Conservation (phyloP, 805 yeast genomes). For the Teunomyces pallodes region DNA sequence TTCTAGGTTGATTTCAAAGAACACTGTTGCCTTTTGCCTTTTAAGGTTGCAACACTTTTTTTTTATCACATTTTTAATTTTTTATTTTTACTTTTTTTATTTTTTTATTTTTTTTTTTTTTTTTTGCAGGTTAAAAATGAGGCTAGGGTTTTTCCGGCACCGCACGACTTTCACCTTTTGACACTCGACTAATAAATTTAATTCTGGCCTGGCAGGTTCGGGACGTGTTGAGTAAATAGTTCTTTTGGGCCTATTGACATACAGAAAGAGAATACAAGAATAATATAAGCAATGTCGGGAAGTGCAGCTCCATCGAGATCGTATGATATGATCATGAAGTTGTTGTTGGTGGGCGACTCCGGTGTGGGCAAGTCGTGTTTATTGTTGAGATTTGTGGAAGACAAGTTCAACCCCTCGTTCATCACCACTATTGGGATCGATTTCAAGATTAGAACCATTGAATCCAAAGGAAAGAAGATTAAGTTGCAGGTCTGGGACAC, state of each 20-base stretch:
- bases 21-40: background rate
- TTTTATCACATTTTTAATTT: background rate
- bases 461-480: slow-evolving; percentile 86
- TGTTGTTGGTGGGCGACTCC: slow-evolving; percentile 90
- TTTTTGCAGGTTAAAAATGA: background rate
- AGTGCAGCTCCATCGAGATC: slow-evolving; percentile 60
- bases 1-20: background rate
- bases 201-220: slow-evolving; percentile 2
- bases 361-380: slow-evolving; percentile 88
- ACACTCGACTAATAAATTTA: background rate
- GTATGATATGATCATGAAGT: slow-evolving; percentile 88
- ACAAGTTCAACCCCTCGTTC: slow-evolving; percentile 93
- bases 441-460: slow-evolving; percentile 95
- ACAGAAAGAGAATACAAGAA: background rate
- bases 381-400: slow-evolving; percentile 89
- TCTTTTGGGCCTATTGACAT: background rate
- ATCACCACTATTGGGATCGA: slow-evolving; percentile 98
- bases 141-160: background rate
- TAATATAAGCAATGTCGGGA: background rate
- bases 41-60: background rate
- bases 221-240: background rate
- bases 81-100: background rate
- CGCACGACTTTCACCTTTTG: background rate
- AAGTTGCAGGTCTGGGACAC: slow-evolving; percentile 97
- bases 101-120: background rate